Base-by-base conservation (phyloP, 176 grass and related monocot species). In the Paspalum vaginatum region DNA sequence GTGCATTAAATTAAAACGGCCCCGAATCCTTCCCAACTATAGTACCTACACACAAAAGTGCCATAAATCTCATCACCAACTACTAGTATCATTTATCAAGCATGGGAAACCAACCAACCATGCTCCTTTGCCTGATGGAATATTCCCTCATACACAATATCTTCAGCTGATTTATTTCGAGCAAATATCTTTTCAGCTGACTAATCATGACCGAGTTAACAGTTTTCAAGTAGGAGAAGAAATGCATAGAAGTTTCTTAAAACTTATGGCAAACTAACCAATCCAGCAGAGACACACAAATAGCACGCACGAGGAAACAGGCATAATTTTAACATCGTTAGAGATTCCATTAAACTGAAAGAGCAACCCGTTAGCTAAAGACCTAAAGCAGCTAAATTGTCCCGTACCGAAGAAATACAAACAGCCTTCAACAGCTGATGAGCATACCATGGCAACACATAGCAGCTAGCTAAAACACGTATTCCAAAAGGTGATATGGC, bases 1-100 rank as follows among this genome's bases (percentile, higher is more conserved):
- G 51, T 17, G 81, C 48, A 72, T 24, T 62, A 81, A 65, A 52
- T 14, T 39, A 61, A 66, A 76, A 15, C 39, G 57, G 86, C 56
- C n/a, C 20, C 66, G 8, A 76, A 82, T 37, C 32, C 59, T 67
- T 65, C 66, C 39, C 11, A 56, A 64, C 59, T n/a, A 3, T 32
- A 32, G 39, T 5, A 83, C 57, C 32, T 77, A 83, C 51, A 65
- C 65, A 78, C 15, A 60, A 77, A 78, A 60, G 9, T 44, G 44
- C 42, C 21, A 42, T 72, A 27, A 48, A 41, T 65, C 10, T 78
- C 65, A 58, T 78, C 49, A 20, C 54, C 54, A 57, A 57, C 54
- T 32, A 32, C 32, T 2, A 32, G 32, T 32, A 32, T n/a, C n/a
- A n/a, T n/a, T n/a, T n/a, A n/a, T 32, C 51, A 38, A 68, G 54